Conservation (phyloP, 441 rosid species). For the Francoa sonchifolia region DNA sequence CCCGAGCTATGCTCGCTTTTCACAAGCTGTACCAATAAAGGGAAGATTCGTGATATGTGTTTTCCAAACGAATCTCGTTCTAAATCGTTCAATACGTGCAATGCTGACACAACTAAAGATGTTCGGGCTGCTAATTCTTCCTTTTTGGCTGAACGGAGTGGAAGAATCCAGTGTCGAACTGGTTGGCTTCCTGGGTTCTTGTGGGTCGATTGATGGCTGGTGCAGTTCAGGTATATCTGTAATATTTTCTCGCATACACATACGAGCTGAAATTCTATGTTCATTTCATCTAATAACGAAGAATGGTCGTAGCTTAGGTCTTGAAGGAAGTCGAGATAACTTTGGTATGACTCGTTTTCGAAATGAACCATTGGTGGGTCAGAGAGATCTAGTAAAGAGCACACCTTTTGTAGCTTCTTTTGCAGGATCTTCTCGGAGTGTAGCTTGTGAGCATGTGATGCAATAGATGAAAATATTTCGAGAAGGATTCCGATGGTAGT, state of each 20-base stretch:
- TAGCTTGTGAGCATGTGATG: slow-evolving; percentile 66
- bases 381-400: slow-evolving; percentile 58
- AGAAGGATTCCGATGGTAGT: slow-evolving; percentile 33
- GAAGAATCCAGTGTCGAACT: slow-evolving; percentile 50
- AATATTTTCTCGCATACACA: slow-evolving; percentile 47
- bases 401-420: slow-evolving; percentile 66
- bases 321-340: slow-evolving; percentile 54
- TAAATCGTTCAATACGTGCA: slow-evolving; percentile 41
- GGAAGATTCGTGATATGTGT: slow-evolving; percentile 45
- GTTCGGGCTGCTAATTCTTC: slow-evolving; percentile 83
- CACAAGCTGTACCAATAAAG: slow-evolving; percentile 72
- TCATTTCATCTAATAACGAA: slow-evolving; percentile 31
- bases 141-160: slow-evolving; percentile 52
- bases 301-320: slow-evolving; percentile 34
- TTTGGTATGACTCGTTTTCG: slow-evolving; percentile 74
- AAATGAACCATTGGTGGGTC: slow-evolving; percentile 83
- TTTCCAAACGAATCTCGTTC: slow-evolving; percentile 44
- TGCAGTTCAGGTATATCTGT: slow-evolving; percentile 54
- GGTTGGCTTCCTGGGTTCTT: slow-evolving; percentile 19
- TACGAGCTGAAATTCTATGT: slow-evolving; percentile 42
- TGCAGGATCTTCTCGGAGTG: slow-evolving; percentile 37
- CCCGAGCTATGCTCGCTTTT: slow-evolving; percentile 74
- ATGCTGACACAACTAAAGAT: slow-evolving; percentile 47
- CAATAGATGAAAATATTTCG: slow-evolving; percentile 41
- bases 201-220: slow-evolving; percentile 10